These are phyloP conservation scores for Xanthoconium separans DNA, from an alignment of 1,284 basidiomycete species.

Conservation along the genomic window DNA sequence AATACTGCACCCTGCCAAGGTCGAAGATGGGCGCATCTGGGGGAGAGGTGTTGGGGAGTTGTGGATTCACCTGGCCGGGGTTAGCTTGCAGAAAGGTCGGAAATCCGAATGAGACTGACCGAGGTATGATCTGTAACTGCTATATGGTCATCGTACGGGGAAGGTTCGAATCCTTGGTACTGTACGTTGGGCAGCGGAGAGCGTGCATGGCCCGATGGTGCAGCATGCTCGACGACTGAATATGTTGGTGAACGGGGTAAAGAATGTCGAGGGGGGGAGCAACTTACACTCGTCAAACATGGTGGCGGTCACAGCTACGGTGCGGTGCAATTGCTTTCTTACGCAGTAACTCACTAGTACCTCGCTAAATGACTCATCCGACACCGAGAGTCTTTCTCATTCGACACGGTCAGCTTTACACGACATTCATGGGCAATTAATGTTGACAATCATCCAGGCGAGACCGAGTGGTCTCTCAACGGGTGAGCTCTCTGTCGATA, in stretches of 20 bases:
- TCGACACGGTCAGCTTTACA: constrained; percentile 59
- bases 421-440: background rate
- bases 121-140: constrained; percentile 38
- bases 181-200: constrained; percentile 59
- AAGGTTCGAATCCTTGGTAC: constrained; percentile 86
- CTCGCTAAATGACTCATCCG: constrained; percentile 39
- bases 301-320: constrained; percentile 20
- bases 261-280: background rate
- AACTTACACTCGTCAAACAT: constrained; percentile 88
- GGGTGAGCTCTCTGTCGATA: constrained; percentile 47
- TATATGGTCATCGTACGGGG: constrained; percentile 53
- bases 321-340: background rate
- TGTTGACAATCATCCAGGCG: constrained; percentile 49
- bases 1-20: constrained; percentile 85
- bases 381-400: constrained; percentile 76
- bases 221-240: constrained; percentile 82
- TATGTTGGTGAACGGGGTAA: constrained; percentile 4
- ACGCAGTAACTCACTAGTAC: background rate
- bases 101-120: constrained; percentile 32
- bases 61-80: constrained; percentile 38
- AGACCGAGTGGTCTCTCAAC: constrained; percentile 93
- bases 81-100: constrained; percentile 6
- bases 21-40: constrained; percentile 72
- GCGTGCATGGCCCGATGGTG: constrained; percentile 45
- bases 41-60: constrained; percentile 33